Base-by-base conservation (phyloP, 2,329 filamentous ascomycete species). In the Diplodia mutila region DNA sequence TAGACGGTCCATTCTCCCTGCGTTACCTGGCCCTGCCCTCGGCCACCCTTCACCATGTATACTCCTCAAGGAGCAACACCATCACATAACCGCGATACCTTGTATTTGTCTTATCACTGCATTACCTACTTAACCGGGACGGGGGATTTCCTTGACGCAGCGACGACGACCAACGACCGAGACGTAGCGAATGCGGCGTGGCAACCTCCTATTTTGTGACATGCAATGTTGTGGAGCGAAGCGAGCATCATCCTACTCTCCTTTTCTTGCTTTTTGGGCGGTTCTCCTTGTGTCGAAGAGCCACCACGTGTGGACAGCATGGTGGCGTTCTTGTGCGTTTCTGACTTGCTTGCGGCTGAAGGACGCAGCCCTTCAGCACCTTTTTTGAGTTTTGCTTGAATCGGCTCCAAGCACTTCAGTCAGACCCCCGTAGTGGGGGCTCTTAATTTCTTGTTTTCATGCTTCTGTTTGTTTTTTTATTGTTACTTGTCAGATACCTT, bases 71-170 rank as follows among this genome's bases (percentile, higher is more conserved):
- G 21, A 42, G 37, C 37, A 42, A 3, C 37, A 48, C 32, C 39
- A 21, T 18, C 25, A 49, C 49, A n/a, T 23, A 9, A 23, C 59
- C 42, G 55, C 29, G 42, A 63, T 37, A 51, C 46, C 42, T 63
- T 61, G n/a, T 51, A 63, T 63, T 51, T 63, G 59, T 37, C 59
- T 51, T 63, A 51, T 25, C 27, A 63, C 59, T 51, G 59, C 59
- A 63, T 63, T 32, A 37, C 34, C n/a, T 51, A 51, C 27, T 27
- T 27, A 4, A 37, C 46, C 29, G 39, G 42, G 21, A 51, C 25
- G 29, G 18, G 42, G 29, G 14, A 23, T 18, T 49, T 63, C 12
- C 37, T 37, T 63, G 29, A 63, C 59, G 59, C 57, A 61, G 57
- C 16, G 42, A 61, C 39, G 57, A 61, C 57, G 57, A 61, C 46